Evolutionary conservation across 176 grass and related monocot genomes (phyloP), one percentile per base, ranked within the genome.

Genomic region (Puccinellia tenuiflora): DNA sequence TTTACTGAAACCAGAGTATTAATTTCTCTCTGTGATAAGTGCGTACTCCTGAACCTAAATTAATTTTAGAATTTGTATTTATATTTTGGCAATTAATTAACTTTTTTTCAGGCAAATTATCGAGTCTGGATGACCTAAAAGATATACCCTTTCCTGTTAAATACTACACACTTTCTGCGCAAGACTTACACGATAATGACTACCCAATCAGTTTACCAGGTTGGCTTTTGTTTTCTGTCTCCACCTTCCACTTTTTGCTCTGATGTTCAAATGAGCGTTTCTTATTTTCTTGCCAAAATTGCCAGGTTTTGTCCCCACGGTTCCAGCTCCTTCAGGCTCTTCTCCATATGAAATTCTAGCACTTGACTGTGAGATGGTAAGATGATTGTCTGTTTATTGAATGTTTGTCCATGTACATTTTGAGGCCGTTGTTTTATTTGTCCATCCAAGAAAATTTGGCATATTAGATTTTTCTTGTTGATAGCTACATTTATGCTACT

Each of bases 331-430:
- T 87, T 78, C 78, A 71, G 87, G 68, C 59, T 87, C 84, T 84
- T 81, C 76, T 37, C 54, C 82, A 57, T 79, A 92, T 87, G 86
- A 88, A 91, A 83, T 95, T 87, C 87, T 98, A 15, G 96, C 91
- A 73, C 96, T 98, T 90, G 96, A 95, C 84, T 98, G 96, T 93
- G 96, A 98, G 73, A 98, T 98, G 96, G 96, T 95, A 90, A 79
- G 65, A 42, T 64, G 28, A 81, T 21, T 35, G 31, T 55, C 52
- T 61, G 48, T 52, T 53, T 48, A 7, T 46, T 85, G 62, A 66
- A 5, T 75, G 60, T 71, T 12, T 71, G 81, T 73, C 85, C 25
- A 45, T 78, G 21, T 59, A 83, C 33, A 75, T 46, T 38, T 64
- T 78, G 57, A 82, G 45, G 77, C 24, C 13, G 71, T 68, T 85